Evolutionary conservation across 75 land plant genomes (phyloP).

Genomic region (Isoetes taiwanensis): DNA sequence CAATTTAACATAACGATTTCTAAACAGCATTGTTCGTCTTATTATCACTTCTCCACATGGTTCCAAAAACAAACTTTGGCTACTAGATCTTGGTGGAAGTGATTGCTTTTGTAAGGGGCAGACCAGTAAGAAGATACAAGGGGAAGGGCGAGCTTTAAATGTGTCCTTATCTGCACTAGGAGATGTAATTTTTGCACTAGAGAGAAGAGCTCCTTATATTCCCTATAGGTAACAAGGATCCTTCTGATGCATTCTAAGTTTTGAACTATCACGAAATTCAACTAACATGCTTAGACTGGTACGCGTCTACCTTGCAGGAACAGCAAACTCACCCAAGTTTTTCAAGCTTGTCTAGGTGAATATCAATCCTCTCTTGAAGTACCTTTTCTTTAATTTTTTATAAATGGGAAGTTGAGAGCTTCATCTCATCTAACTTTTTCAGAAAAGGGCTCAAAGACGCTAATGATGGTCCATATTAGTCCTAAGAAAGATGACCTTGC

Average conservation of each 20-base stretch:
- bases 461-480: slow-evolving; percentile 77
- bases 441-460: slow-evolving; percentile 66
- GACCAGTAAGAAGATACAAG: too few species aligned
- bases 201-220: slow-evolving; percentile 43
- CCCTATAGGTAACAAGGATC: slow-evolving; percentile 76
- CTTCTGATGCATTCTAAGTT: too few species aligned
- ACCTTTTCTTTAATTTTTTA: background rate
- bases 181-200: slow-evolving; percentile 64
- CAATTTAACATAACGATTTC: too few species aligned
- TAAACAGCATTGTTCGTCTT: slow-evolving; percentile 44
- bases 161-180: slow-evolving; percentile 77
- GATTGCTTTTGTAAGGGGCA: too few species aligned
- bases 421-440: background rate
- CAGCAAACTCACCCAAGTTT: slow-evolving; percentile 87
- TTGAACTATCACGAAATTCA: too few species aligned
- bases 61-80: slow-evolving; percentile 56
- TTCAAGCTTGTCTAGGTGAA: slow-evolving; percentile 66
- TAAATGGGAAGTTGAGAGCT: background rate
- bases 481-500: slow-evolving; percentile 50
- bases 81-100: slow-evolving; percentile 91
- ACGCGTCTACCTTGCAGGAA: slow-evolving; percentile 57
- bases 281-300: too few species aligned
- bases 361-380: background rate
- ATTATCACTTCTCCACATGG: slow-evolving; percentile 22
- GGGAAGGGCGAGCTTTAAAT: slow-evolving; percentile 84